Conservation (phyloP, 176 grass and related monocot genomes). For the Triticum timopheevii region DNA sequence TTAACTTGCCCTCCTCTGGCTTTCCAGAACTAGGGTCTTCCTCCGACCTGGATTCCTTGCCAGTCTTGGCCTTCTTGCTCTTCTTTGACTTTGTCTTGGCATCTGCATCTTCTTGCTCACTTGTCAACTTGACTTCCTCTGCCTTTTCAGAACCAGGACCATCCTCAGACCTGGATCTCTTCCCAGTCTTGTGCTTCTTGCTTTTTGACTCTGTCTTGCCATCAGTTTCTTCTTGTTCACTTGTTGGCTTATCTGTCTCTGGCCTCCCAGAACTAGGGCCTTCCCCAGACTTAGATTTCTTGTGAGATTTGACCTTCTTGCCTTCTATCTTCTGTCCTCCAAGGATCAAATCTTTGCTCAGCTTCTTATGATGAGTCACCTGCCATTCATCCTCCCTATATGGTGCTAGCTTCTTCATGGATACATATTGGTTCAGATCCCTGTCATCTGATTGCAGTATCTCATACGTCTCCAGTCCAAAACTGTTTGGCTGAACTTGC, state of each 20-base stretch:
- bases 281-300: conserved; percentile 39
- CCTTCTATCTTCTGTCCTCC: conserved; percentile 42
- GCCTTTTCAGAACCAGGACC: conserved; percentile 36
- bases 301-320: conserved; percentile 52
- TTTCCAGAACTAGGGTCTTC: conserved; percentile 40
- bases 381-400: conserved; percentile 84
- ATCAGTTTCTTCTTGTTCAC: conserved; percentile 40
- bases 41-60: conserved; percentile 38
- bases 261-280: conserved; percentile 38
- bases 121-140: conserved; percentile 30
- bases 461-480: conserved; percentile 55
- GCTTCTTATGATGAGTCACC: conserved; percentile 72
- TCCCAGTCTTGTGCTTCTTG: conserved; percentile 31
- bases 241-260: conserved; percentile 25
- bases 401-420: conserved; percentile 87
- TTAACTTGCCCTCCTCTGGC: conserved; percentile 22
- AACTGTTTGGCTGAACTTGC: conserved; percentile 63
- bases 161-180: conserved; percentile 42
- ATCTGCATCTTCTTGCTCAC: conserved; percentile 32
- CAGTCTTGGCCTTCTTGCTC: conserved; percentile 46
- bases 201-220: conserved; percentile 20
- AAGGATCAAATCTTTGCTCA: conserved; percentile 69
- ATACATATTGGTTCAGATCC: conserved; percentile 92
- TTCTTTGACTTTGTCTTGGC: conserved; percentile 33
- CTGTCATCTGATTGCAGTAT: conserved; percentile 64